These are phyloP conservation scores for Venturia nashicola DNA, from an alignment of 2,329 filamentous ascomycete species.

Conservation along the genomic window DNA sequence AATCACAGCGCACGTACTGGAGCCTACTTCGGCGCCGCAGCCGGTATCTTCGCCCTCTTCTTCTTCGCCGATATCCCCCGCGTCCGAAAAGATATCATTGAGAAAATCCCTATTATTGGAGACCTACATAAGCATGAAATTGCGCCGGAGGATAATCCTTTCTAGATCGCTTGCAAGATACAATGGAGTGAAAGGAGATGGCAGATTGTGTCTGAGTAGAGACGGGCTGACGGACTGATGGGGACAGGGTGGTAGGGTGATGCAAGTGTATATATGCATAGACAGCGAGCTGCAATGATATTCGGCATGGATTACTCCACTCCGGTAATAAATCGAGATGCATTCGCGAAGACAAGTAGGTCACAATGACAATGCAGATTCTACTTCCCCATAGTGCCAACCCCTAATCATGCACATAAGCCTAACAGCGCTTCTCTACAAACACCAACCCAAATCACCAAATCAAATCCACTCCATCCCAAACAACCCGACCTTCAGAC, in stretches of 20 bases:
- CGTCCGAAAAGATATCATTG: slow-evolving; percentile 49
- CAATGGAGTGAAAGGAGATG: not conserved
- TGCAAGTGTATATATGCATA: not conserved
- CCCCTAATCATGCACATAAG: too few relatives aligned
- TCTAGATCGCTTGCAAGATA: slow-evolving; percentile 21
- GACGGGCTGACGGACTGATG: not conserved
- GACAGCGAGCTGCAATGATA: not conserved
- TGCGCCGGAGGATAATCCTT: slow-evolving; percentile 52
- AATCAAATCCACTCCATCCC: too few relatives aligned
- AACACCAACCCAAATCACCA: too few relatives aligned
- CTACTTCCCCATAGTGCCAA: too few relatives aligned
- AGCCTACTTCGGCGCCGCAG: slow-evolving; percentile 43
- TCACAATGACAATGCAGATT: not conserved
- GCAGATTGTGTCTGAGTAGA: not conserved
- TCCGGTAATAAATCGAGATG: not conserved
- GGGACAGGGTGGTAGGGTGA: too few relatives aligned
- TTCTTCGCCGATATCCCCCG: slow-evolving; percentile 53
- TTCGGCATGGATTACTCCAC: not conserved
- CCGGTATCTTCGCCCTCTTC: slow-evolving; percentile 48
- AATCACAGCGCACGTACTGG: slow-evolving; percentile 24
- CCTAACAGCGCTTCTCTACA: too few relatives aligned
- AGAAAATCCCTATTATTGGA: slow-evolving; percentile 46
- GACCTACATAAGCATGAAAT: slow-evolving; percentile 45
- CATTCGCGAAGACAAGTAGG: not conserved
- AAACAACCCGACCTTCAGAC: too few relatives aligned